Conservation (phyloP, 2,329 filamentous ascomycete species). For the Akanthomyces uredinophilus region DNA sequence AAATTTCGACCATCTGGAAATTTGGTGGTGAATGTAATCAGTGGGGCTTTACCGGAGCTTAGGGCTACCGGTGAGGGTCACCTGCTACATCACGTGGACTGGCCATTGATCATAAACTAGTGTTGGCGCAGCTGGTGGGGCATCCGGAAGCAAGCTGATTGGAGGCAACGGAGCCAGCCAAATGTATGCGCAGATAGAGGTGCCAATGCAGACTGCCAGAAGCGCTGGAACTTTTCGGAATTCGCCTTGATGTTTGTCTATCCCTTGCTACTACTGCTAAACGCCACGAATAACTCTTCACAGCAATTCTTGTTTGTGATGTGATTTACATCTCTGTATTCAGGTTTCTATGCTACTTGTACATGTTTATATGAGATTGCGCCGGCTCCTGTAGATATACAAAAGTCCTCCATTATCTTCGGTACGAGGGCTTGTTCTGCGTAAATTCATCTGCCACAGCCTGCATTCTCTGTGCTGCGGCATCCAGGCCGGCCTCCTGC, state of each 20-base stretch:
- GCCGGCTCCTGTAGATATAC: conserved; percentile 23
- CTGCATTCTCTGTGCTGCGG: not conserved
- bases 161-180: not conserved
- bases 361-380: conserved; percentile 25
- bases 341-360: conserved; percentile 25
- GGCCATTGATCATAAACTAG: not conserved
- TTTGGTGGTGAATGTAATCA: conserved; percentile 24
- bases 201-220: not conserved
- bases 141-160: not conserved
- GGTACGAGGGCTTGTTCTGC: not conserved
- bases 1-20: conserved; percentile 19
- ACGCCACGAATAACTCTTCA: not conserved
- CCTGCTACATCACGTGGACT: conserved; percentile 23
- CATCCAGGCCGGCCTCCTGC: not conserved
- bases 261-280: not conserved
- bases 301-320: not conserved
- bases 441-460: conserved; percentile 1
- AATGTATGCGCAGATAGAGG: not conserved
- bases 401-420: conserved; percentile 6
- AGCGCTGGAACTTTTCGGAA: not conserved
- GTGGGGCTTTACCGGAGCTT: conserved; percentile 22
- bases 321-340: conserved; percentile 18
- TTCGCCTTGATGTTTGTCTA: not conserved
- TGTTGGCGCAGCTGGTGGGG: not conserved
- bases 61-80: conserved; percentile 25